phyloP scores from a whole-genome alignment of 2,329 filamentous ascomycete genomes.

The Epichloe aotearoae region DNA sequence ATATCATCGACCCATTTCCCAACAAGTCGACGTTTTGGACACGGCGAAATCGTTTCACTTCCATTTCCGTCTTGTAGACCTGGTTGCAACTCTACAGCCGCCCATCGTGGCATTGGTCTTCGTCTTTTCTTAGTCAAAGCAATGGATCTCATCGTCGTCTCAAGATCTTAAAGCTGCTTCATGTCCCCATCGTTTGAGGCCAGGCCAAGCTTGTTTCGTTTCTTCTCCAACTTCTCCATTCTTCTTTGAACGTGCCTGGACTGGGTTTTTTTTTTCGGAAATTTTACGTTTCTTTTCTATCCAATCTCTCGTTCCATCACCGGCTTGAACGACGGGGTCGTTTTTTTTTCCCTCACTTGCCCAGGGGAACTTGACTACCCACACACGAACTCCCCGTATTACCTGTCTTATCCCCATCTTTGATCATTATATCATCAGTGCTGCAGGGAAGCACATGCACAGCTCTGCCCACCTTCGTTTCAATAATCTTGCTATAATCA shows the following conservation, averaged over 20 bases:
- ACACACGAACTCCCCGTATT: conserved; percentile 6
- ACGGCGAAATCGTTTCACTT: conserved; percentile 40
- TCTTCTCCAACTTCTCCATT: not conserved
- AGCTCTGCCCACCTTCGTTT: conserved; percentile 10
- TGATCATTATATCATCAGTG: conserved; percentile 9
- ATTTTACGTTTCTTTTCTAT: not conserved
- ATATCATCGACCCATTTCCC: conserved; percentile 32
- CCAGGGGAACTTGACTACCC: conserved; percentile 7
- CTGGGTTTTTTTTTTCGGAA: not conserved
- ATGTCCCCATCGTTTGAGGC: conserved; percentile 9
- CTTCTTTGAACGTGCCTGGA: not conserved
- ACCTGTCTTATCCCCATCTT: conserved; percentile 12
- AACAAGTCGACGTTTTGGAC: conserved; percentile 31
- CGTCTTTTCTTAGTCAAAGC: not conserved
- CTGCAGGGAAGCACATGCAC: conserved; percentile 1
- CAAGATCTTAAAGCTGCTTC: conserved; percentile 10
- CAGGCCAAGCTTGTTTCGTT: conserved; percentile 13
- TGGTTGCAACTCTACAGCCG: conserved; percentile 7
- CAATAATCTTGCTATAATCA: conserved; percentile 12
- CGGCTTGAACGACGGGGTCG: not conserved
- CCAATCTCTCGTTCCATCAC: not conserved
- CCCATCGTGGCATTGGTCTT: conserved; percentile 1
- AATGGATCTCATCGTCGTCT: not conserved
- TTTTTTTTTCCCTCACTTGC: not conserved
- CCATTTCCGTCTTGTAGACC: conserved; percentile 9